These are phyloP conservation scores for Alternaria metachromatica DNA, from an alignment of 2,329 filamentous ascomycete genomes.

Conservation along the genomic window DNA sequence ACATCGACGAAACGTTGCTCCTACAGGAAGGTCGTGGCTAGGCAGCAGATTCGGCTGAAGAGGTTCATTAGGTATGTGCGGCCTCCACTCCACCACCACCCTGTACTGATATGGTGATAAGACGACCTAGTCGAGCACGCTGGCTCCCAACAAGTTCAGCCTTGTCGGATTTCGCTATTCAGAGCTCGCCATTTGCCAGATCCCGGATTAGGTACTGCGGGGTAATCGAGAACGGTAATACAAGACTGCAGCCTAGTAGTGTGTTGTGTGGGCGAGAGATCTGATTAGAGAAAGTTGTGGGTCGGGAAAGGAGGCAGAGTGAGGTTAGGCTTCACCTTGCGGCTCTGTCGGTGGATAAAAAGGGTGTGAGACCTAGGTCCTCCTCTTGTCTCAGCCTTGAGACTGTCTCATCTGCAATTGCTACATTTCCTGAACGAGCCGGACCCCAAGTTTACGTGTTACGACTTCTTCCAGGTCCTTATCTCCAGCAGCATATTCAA, in stretches of 20 bases:
- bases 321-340: slow-evolving; percentile 10
- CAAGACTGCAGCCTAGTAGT: slow-evolving; percentile 11
- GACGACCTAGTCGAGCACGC: neutral
- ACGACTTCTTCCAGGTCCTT: neutral
- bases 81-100: neutral
- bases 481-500: neutral
- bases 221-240: slow-evolving; percentile 7
- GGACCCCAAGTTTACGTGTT: neutral
- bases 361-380: slow-evolving; percentile 11
- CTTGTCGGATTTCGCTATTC: slow-evolving; percentile 3
- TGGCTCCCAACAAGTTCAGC: slow-evolving; percentile 11
- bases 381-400: neutral
- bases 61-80: slow-evolving; percentile 18
- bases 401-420: neutral
- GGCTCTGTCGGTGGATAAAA: slow-evolving; percentile 20
- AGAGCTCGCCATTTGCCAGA: slow-evolving; percentile 10
- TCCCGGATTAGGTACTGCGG: slow-evolving; percentile 5
- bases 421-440: neutral
- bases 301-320: neutral
- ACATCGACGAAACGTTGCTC: slow-evolving; percentile 1
- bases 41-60: slow-evolving; percentile 15
- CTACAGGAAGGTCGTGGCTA: slow-evolving; percentile 6
- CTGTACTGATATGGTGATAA: slow-evolving; percentile 5
- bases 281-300: neutral
- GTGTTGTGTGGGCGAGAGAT: slow-evolving; percentile 1